phyloP scores from a whole-genome alignment of 169 alveolate genomes.

The Toxoplasma gondii region DNA sequence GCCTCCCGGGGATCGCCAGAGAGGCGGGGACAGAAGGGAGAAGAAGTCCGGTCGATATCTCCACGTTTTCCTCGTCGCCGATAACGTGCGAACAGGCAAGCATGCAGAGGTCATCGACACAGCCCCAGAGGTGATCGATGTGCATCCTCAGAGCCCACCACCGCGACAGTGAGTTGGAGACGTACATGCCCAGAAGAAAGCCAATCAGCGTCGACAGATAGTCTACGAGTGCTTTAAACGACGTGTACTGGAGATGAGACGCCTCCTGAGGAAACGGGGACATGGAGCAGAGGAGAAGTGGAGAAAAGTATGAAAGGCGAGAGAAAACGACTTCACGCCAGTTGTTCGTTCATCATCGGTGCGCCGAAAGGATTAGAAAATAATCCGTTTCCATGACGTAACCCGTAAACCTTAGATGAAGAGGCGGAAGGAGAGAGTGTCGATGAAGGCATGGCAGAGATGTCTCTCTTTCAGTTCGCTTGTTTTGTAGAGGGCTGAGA shows the following conservation, averaged over 20 bases:
- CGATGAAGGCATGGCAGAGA: no score
- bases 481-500: no score
- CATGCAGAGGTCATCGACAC: slow-evolving; percentile 45
- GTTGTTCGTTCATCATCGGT: no score
- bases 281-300: background rate
- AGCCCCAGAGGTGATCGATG: slow-evolving; percentile 29
- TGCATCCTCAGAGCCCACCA: slow-evolving; percentile 65
- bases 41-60: background rate
- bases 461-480: no score
- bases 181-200: slow-evolving; percentile 50
- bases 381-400: no score
- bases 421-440: no score
- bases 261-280: slow-evolving; percentile 53
- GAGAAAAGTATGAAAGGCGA: no score
- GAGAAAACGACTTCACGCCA: no score
- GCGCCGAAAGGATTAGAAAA: no score
- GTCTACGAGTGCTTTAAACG: slow-evolving; percentile 56
- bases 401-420: no score
- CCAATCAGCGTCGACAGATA: slow-evolving; percentile 48
- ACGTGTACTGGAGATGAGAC: slow-evolving; percentile 44
- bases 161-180: slow-evolving; percentile 57
- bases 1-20: background rate
- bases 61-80: slow-evolving; percentile 6
- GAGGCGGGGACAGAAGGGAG: background rate
- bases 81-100: slow-evolving; percentile 55